Base-by-base conservation (phyloP, 768 basidiomycete genomes). In the Boletus rex-veris region DNA sequence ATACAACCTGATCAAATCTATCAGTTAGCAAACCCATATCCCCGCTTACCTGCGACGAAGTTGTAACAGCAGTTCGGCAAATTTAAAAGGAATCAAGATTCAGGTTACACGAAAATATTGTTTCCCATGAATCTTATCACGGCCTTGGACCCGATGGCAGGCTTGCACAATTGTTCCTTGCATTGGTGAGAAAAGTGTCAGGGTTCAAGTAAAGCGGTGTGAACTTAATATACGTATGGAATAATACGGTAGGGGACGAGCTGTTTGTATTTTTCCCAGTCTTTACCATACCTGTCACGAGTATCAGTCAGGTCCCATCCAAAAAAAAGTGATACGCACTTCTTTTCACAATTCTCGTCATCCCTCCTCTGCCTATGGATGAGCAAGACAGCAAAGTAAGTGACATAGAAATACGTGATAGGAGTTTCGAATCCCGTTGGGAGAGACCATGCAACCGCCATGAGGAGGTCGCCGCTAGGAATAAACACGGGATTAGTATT, bases 391-490 rank as follows among this genome's bases (percentile, higher is more conserved):
- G 81, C 77, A 62, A 99, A 98, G 75, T 97, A 98, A 54, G 77
- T 66, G 28, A 90, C 82, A 65, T 98, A 98, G 76, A 95, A 99
- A 75, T 98, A 95, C 6, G 97, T 95, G 68, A 98, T 82, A 21
- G 95, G 96, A 0, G 93, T 94, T 42, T 84, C 76, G 71, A 97
- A 92, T 5, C 91, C 92, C 1, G 92, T 95, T 0, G 95, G 90
- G 16, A 98, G 79, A 50, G 86, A 97, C 95, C 96, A 98, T 0
- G 93, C 89, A 42, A 92, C 71, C 21, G 84, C 86, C 90, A 97
- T 97, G 53, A 96, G 70, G 59, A 93, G 77, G 64, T 95, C 93
- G 19, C 90, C 90, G 41, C 90, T 91, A 57, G 49, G 8, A 35
- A 7, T 3, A 47, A 52, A 35, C 47, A 3, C 35, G 5, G 33